Evolutionary conservation across 345 rosid species (phyloP), one percentile per base, ranked within the genome.

Genomic region (Noccaea bulbosa): DNA sequence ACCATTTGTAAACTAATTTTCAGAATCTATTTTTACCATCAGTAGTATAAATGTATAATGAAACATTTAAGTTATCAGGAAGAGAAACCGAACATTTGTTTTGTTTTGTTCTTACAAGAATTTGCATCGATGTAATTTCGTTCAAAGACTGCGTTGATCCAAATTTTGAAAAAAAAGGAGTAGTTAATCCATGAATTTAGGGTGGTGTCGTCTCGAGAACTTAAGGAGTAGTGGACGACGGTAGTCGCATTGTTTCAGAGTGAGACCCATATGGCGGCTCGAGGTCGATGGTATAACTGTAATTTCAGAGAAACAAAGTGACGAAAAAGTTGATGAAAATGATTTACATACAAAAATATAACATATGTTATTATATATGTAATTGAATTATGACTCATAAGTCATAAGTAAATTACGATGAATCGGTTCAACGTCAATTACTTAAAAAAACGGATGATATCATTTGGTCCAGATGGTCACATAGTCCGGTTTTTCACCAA

Each of bases 201-300:
- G 30, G 30, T 27, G 7, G 2, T 38, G 41, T 39, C 24, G 57
- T 49, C n/a, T 59, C 50, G 49, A 27, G 11, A 10, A 10, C n/a
- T n/a, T n/a, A n/a, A n/a, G n/a, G n/a, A n/a, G 2, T 33, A 30
- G 53, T 51, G 44, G 54, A 70, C 61, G 67, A 70, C 68, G 38
- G 2, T 11, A 38, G 47, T 56, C 64, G 20, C 63, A 34, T 17
- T 20, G 11, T 43, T 2, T 22, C 9, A 39, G 24, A 22, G 24
- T 22, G 2, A 54, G 39, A 68, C 55, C 8, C 46, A 2, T n/a
- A 20, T 27, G 62, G 46, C 53, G 62, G 69, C 45, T 43, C 44
- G 22, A 52, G 52, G 62, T 41, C 16, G 43, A 17, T 51, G 35
- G 52, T 59, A 34, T 16, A 33, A 14, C 16, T 27, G 50, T 59